Evolutionary conservation across 2,329 filamentous ascomycete species (phyloP).

Genomic region (Chaetomium sp.): DNA sequence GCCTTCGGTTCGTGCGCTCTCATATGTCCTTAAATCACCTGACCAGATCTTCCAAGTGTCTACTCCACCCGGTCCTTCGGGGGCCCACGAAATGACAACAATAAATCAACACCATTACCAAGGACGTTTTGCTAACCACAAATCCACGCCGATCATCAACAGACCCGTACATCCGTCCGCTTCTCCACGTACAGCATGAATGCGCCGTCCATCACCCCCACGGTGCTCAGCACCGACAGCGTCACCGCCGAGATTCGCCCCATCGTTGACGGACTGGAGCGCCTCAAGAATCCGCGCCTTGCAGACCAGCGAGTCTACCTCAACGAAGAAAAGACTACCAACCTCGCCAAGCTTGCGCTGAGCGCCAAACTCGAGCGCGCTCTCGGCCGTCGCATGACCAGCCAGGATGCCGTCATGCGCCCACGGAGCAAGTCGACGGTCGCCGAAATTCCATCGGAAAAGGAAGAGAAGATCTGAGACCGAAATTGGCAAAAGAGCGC

Average conservation of each 20-base stretch:
- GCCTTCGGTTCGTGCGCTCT: constrained; percentile 46
- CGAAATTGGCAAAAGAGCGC: too few species aligned
- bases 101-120: neutral
- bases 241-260: constrained; percentile 54
- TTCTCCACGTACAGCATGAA: constrained; percentile 55
- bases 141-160: constrained; percentile 18
- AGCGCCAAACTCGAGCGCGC: constrained; percentile 88
- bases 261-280: constrained; percentile 73
- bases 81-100: neutral
- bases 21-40: too few species aligned
- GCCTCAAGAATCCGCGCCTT: constrained; percentile 85
- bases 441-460: constrained; percentile 30
- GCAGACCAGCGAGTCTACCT: constrained; percentile 74
- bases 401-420: constrained; percentile 83
- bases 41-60: too few species aligned
- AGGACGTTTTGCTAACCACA: neutral
- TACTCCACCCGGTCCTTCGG: too few species aligned
- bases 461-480: constrained; percentile 26
- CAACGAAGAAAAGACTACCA: constrained; percentile 71
- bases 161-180: constrained; percentile 49
- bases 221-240: constrained; percentile 47
- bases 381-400: constrained; percentile 75
- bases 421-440: constrained; percentile 20
- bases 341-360: constrained; percentile 78
- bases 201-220: constrained; percentile 53